Evolutionary conservation across 2,329 filamentous ascomycete genomes (phyloP).

Genomic region (Paecilomyces niveus): DNA sequence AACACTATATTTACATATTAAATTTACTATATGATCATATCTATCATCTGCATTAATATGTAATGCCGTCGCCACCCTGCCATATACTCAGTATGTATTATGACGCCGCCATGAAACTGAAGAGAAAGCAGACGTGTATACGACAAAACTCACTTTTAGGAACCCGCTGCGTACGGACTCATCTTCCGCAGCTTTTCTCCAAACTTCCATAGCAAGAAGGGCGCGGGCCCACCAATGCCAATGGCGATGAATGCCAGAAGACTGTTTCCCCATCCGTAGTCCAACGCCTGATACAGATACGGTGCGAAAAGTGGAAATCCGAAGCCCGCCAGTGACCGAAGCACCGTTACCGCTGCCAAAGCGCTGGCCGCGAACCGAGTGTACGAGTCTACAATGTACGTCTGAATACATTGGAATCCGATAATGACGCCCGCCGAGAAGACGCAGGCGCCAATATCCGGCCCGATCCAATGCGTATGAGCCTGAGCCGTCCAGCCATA

Average conservation of each 20-base stretch:
- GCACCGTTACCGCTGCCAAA: slow-evolving; percentile 25
- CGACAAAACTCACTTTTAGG: background rate
- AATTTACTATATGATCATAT: too few relatives aligned
- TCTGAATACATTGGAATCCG: slow-evolving; percentile 40
- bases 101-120: background rate
- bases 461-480: slow-evolving; percentile 47
- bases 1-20: too few relatives aligned
- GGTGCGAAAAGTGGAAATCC: slow-evolving; percentile 37
- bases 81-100: background rate
- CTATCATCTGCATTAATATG: background rate
- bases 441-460: slow-evolving; percentile 47
- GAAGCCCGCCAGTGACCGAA: slow-evolving; percentile 33
- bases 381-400: slow-evolving; percentile 37
- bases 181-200: slow-evolving; percentile 40
- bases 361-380: slow-evolving; percentile 34
- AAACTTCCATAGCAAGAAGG: slow-evolving; percentile 46
- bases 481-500: slow-evolving; percentile 52
- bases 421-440: slow-evolving; percentile 43
- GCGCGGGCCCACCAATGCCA: slow-evolving; percentile 39
- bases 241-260: slow-evolving; percentile 34
- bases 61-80: background rate
- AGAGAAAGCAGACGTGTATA: background rate
- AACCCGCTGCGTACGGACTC: slow-evolving; percentile 44
- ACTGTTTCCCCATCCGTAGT: slow-evolving; percentile 36
- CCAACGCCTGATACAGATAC: slow-evolving; percentile 31